Conservation (phyloP, 345 rosid species). For the Hevea brasiliensis region DNA sequence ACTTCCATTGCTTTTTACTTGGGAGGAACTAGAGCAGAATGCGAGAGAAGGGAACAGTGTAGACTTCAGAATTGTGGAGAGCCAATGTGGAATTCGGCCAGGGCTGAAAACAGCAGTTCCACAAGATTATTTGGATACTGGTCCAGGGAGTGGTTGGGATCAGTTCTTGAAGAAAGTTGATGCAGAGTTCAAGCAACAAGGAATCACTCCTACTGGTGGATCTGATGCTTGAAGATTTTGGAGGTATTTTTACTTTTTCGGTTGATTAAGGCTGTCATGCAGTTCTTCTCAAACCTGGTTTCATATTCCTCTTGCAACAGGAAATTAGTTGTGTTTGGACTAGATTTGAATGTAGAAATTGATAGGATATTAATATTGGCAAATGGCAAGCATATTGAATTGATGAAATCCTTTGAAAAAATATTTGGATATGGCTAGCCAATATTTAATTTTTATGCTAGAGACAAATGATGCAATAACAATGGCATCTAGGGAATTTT, state of each 20-base stretch:
- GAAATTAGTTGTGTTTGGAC: too few relatives aligned
- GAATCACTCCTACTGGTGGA: conserved; percentile 26
- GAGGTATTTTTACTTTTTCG: not conserved
- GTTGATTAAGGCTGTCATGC: not conserved
- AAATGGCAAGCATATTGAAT: too few relatives aligned
- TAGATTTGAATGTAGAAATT: too few relatives aligned
- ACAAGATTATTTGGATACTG: conserved; percentile 62
- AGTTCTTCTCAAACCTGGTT: not conserved
- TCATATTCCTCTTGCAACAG: not conserved
- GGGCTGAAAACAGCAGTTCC: conserved; percentile 74
- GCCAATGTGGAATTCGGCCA: conserved; percentile 54
- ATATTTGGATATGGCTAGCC: too few relatives aligned
- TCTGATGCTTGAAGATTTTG: conserved; percentile 12
- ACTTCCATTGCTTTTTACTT: conserved; percentile 61
- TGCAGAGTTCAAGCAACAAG: conserved; percentile 42
- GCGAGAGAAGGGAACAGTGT: conserved; percentile 13
- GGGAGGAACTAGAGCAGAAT: conserved; percentile 71
- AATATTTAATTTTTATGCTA: too few relatives aligned
- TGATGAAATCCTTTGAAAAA: too few relatives aligned
- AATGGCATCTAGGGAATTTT: too few relatives aligned
- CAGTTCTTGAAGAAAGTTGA: conserved; percentile 64
- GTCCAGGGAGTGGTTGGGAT: conserved; percentile 80
- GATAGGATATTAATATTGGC: too few relatives aligned
- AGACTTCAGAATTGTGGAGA: conserved; percentile 70
- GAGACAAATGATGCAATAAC: too few relatives aligned